Conservation (phyloP, 1,284 basidiomycete genomes). For the Pyrrhoderma noxium region DNA sequence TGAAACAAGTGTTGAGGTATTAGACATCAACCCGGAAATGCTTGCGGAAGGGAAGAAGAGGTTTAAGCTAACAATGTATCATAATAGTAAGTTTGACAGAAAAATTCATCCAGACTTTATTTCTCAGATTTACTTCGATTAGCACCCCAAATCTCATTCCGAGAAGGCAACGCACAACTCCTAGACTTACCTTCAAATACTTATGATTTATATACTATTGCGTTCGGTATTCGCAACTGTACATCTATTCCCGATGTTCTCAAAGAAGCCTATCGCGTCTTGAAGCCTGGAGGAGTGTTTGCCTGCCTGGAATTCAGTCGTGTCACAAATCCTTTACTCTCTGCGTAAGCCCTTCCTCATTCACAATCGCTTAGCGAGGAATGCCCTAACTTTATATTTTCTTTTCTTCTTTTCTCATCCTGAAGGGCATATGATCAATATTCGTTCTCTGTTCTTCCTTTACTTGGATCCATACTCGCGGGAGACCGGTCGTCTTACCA, state of each 20-base stretch:
- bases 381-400: constrained; percentile 1
- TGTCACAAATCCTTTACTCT: constrained; percentile 83
- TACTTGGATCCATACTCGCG: constrained; percentile 92
- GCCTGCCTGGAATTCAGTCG: constrained; percentile 96
- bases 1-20: constrained; percentile 84
- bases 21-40: constrained; percentile 97
- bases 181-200: constrained; percentile 74
- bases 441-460: constrained; percentile 93
- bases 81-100: constrained; percentile 69
- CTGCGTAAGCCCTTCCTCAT: constrained; percentile 54
- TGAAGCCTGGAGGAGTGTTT: constrained; percentile 95
- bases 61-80: constrained; percentile 94
- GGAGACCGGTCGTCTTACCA: constrained; percentile 95
- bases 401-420: constrained; percentile 6
- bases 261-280: constrained; percentile 85
- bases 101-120: constrained; percentile 1
- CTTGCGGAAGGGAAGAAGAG: constrained; percentile 86
- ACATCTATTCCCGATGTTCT: constrained; percentile 89
- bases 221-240: constrained; percentile 98
- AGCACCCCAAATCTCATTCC: constrained; percentile 93
- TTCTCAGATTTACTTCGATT: constrained; percentile 18
- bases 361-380: background rate
- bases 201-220: constrained; percentile 97
- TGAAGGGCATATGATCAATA: constrained; percentile 88
- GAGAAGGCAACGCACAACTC: constrained; percentile 89